phyloP scores from a whole-genome alignment of 2,329 filamentous ascomycete genomes.

The Zymoseptoria crescenta region DNA sequence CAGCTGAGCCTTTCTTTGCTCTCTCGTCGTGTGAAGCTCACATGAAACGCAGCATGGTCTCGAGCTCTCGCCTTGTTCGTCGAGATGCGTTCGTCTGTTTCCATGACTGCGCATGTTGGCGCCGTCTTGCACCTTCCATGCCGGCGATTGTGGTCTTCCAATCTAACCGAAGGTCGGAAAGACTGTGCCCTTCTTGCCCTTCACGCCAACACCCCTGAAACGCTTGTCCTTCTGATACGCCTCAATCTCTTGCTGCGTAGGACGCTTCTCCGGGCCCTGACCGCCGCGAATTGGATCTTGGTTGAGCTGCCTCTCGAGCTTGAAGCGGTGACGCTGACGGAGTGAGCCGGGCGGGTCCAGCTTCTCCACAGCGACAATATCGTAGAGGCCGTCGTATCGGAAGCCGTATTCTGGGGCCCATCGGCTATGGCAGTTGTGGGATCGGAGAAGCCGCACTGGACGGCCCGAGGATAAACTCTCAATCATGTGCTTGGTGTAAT shows the following conservation, averaged over 20 bases:
- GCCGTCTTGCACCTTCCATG: too few relatives aligned
- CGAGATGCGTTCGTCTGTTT: too few relatives aligned
- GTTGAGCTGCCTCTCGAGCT: conserved; percentile 34
- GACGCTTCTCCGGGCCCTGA: conserved; percentile 33
- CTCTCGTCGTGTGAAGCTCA: too few relatives aligned
- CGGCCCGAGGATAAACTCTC: conserved; percentile 31
- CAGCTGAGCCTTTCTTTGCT: too few relatives aligned
- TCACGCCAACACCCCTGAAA: conserved; percentile 9
- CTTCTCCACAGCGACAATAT: conserved; percentile 34
- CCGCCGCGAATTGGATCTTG: conserved; percentile 43
- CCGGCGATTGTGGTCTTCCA: too few relatives aligned
- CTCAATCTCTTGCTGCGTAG: conserved; percentile 36
- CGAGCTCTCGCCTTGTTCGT: too few relatives aligned
- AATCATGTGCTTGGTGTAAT: conserved; percentile 39
- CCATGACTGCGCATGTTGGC: too few relatives aligned
- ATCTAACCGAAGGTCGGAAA: not conserved
- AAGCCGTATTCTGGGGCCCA: conserved; percentile 43
- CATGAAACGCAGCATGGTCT: too few relatives aligned
- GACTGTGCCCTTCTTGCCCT: not conserved
- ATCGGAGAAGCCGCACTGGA: conserved; percentile 47
- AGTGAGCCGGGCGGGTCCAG: conserved; percentile 33
- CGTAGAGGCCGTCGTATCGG: conserved; percentile 53
- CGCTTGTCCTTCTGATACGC: conserved; percentile 20
- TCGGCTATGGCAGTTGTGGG: conserved; percentile 30
- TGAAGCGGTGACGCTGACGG: conserved; percentile 43